A percentile compares a stretch with the other conserved stretches of the same genome.
Conservation (phyloP, 371 early-diverging fungal species). For the Sporodiniella umbellata region DNA sequence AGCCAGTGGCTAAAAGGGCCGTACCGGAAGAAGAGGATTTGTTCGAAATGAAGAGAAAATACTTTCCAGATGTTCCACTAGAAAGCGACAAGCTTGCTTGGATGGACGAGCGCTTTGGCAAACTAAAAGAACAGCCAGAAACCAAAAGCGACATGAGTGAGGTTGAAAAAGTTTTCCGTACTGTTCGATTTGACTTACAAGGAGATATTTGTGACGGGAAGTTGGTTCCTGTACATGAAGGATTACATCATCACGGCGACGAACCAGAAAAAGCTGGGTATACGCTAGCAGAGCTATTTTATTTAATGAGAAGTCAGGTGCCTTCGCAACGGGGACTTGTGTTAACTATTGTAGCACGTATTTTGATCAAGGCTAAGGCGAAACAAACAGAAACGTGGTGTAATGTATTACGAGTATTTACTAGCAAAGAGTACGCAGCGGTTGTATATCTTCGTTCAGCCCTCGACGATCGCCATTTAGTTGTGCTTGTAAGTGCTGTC, state of each 20-base stretch:
- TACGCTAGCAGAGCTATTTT: constrained; percentile 78
- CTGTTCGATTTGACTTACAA: constrained; percentile 72
- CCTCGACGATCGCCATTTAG: constrained; percentile 62
- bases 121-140: constrained; percentile 4
- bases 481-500: constrained; percentile 55
- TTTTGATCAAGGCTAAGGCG: constrained; percentile 52
- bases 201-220: constrained; percentile 60
- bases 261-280: constrained; percentile 85
- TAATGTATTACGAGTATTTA: constrained; percentile 33
- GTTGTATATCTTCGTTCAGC: constrained; percentile 58
- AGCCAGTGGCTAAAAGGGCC: not conserved
- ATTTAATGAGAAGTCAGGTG: constrained; percentile 78
- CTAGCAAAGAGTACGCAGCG: constrained; percentile 36
- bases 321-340: constrained; percentile 81
- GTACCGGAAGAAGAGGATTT: constrained; percentile 36
- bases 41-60: constrained; percentile 49
- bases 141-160: constrained; percentile 10
- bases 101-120: constrained; percentile 49
- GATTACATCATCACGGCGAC: constrained; percentile 88
- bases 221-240: constrained; percentile 55
- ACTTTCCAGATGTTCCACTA: constrained; percentile 50
- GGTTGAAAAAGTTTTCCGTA: constrained; percentile 28
- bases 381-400: constrained; percentile 19
- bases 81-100: constrained; percentile 73
- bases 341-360: constrained; percentile 58